Conservation (phyloP, 2,329 filamentous ascomycete genomes). For the Trichoderma oligosporum region DNA sequence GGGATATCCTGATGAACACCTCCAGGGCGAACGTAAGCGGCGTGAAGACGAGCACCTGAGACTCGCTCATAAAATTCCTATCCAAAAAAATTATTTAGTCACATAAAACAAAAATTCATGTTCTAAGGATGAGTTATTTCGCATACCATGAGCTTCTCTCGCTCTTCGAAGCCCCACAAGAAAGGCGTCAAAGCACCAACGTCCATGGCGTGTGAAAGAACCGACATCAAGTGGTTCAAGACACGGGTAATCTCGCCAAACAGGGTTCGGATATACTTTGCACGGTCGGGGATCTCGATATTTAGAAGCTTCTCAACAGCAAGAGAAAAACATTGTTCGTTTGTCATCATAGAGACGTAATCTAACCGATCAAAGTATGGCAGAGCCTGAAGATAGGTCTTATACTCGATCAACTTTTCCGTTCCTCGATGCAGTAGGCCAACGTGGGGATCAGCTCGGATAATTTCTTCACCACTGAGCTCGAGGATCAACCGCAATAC, state of each 20-base stretch:
- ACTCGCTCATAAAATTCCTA: conserved; percentile 99
- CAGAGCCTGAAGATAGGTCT: conserved; percentile 95
- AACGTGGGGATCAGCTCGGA: conserved; percentile 94
- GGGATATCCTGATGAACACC: conserved; percentile 96
- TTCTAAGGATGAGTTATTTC: conserved; percentile 25
- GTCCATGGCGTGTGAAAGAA: conserved; percentile 97
- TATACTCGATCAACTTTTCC: conserved; percentile 99
- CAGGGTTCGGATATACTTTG: conserved; percentile 94
- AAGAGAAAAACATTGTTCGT: conserved; percentile 94
- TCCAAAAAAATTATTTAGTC: not conserved
- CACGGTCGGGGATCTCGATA: conserved; percentile 88
- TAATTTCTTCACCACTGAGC: conserved; percentile 94
- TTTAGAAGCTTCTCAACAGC: conserved; percentile 98
- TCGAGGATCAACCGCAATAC: conserved; percentile 97
- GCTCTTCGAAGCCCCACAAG: conserved; percentile 98
- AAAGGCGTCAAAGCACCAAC: conserved; percentile 97
- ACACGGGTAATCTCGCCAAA: conserved; percentile 94
- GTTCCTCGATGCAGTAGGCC: conserved; percentile 94
- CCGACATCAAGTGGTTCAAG: conserved; percentile 96
- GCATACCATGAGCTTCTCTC: conserved; percentile 96
- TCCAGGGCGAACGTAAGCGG: conserved; percentile 93
- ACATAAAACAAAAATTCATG: not conserved
- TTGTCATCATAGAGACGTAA: conserved; percentile 99
- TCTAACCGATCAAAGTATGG: conserved; percentile 98
- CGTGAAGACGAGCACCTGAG: conserved; percentile 93